Percentiles rank a stretch among this genome's conserved stretches.
Evolutionary conservation across 2,329 filamentous ascomycete genomes (phyloP).

Genomic region (Fusarium bactridioides): DNA sequence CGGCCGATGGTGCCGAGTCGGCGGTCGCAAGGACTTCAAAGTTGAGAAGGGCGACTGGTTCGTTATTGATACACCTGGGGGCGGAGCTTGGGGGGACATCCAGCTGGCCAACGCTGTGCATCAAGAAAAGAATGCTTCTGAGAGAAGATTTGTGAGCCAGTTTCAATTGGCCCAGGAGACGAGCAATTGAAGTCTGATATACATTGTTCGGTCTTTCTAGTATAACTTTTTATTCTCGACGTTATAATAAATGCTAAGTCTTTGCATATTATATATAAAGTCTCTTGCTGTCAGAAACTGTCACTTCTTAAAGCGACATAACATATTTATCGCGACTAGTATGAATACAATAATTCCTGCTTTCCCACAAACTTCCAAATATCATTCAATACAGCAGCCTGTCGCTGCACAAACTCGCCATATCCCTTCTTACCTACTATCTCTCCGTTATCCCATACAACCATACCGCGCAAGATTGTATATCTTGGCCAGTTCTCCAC

Average conservation of each 20-base stretch:
- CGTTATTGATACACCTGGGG: background rate
- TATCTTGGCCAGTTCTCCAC: background rate
- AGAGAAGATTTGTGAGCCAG: background rate
- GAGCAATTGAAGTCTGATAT: background rate
- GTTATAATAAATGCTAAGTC: too few relatives aligned
- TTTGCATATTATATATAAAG: too few relatives aligned
- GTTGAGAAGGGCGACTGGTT: background rate
- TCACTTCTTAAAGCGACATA: too few relatives aligned
- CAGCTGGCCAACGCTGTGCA: background rate
- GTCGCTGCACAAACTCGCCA: background rate
- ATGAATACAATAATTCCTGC: background rate
- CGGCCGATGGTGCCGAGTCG: background rate
- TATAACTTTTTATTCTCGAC: too few relatives aligned
- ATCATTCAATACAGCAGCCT: background rate
- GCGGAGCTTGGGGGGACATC: background rate
- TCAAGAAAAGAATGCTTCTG: background rate
- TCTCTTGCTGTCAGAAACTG: too few relatives aligned
- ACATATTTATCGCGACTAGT: too few relatives aligned
- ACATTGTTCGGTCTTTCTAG: too few relatives aligned
- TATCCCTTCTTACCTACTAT: background rate
- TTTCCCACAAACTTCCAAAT: background rate
- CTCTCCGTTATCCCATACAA: background rate
- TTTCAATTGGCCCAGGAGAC: background rate
- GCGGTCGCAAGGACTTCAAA: background rate
- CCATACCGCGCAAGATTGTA: background rate